Conservation (phyloP, 2,329 filamentous ascomycete genomes). For the Nectriaceae sp. region DNA sequence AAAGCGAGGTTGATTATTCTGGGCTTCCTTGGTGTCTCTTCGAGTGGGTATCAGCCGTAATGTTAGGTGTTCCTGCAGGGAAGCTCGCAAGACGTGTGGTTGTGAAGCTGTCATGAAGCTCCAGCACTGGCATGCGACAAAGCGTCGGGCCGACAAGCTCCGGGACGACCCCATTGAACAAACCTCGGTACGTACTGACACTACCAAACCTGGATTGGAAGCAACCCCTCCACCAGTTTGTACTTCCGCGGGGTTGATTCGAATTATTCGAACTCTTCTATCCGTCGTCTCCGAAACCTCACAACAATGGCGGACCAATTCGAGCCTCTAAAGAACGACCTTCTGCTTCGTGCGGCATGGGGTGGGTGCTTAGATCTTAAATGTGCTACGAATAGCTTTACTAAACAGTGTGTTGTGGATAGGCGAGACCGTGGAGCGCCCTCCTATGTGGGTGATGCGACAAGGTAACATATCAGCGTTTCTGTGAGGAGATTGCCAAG, state of each 20-base stretch:
- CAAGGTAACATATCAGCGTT: constrained; percentile 66
- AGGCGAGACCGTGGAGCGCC: constrained; percentile 90
- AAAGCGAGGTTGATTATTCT: too few relatives aligned
- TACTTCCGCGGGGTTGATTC: constrained; percentile 1
- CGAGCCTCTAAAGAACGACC: constrained; percentile 85
- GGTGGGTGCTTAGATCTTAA: constrained; percentile 54
- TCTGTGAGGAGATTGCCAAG: neutral
- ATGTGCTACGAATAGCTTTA: constrained; percentile 23
- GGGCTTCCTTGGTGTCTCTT: neutral
- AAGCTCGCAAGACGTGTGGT: too few relatives aligned
- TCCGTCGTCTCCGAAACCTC: neutral
- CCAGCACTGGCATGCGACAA: constrained; percentile 17
- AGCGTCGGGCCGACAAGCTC: constrained; percentile 28
- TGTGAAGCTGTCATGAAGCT: neutral
- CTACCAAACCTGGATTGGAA: too few relatives aligned
- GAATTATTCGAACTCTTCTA: constrained; percentile 8
- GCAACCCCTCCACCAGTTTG: constrained; percentile 6
- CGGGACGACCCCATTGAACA: neutral
- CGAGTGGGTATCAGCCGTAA: neutral
- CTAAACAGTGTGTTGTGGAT: neutral
- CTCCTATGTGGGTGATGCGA: constrained; percentile 99
- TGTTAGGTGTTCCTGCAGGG: too few relatives aligned
- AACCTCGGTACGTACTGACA: constrained; percentile 3
- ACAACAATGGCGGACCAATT: constrained; percentile 69
- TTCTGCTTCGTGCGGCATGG: constrained; percentile 86